These are phyloP conservation scores for Coniella lustricola DNA, from an alignment of 2,329 filamentous ascomycete species.

Conservation along the genomic window DNA sequence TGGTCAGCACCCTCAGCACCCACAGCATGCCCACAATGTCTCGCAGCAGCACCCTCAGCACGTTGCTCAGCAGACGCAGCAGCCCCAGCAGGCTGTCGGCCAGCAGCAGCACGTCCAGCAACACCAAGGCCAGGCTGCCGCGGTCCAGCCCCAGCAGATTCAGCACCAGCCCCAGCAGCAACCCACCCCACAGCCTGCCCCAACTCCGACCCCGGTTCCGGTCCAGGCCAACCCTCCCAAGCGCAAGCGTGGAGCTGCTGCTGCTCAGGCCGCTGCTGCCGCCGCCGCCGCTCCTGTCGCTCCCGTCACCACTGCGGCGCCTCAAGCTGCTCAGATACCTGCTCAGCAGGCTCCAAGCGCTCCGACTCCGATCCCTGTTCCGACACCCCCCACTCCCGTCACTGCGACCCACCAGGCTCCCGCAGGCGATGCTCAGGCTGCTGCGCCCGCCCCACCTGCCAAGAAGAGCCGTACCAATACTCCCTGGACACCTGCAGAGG, in stretches of 20 bases:
- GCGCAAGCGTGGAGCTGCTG: conserved; percentile 31
- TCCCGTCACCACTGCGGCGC: conserved; percentile 24
- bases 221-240: conserved; percentile 10
- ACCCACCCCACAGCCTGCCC: conserved; percentile 21
- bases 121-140: conserved; percentile 17
- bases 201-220: conserved; percentile 21
- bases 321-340: conserved; percentile 29
- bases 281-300: conserved; percentile 19
- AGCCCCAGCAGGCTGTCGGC: conserved; percentile 29
- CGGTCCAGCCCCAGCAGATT: conserved; percentile 16
- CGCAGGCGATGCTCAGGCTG: conserved; percentile 26
- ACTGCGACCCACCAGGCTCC: conserved; percentile 22
- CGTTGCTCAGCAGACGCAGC: conserved; percentile 25
- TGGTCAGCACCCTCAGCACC: conserved; percentile 19
- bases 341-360: conserved; percentile 23
- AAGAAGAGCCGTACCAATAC: conserved; percentile 99
- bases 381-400: conserved; percentile 22
- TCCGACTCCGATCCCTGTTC: conserved; percentile 23
- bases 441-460: conserved; percentile 45
- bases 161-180: conserved; percentile 24
- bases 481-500: conserved; percentile 93
- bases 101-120: conserved; percentile 25
- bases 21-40: conserved; percentile 23
- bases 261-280: conserved; percentile 28
- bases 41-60: conserved; percentile 28